These are phyloP conservation scores for Penicillium lividum DNA, from an alignment of 495 filamentous ascomycete species.

Conservation along the genomic window DNA sequence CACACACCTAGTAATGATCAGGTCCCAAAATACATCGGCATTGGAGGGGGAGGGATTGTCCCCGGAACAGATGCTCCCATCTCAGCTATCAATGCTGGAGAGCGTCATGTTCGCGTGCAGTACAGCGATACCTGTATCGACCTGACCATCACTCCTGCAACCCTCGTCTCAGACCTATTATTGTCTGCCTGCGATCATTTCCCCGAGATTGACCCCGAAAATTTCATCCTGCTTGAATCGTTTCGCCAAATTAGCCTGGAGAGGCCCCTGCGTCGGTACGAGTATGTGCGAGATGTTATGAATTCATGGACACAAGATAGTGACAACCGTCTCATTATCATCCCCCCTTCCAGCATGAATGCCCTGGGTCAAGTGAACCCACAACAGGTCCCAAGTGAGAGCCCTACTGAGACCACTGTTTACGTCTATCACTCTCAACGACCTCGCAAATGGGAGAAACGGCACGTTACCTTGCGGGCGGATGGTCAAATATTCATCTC, in stretches of 20 bases:
- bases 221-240: constrained; percentile 71
- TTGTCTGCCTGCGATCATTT: constrained; percentile 55
- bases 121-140: constrained; percentile 62
- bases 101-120: constrained; percentile 69
- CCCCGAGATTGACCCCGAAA: constrained; percentile 58
- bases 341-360: constrained; percentile 46
- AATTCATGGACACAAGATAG: constrained; percentile 86
- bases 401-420: constrained; percentile 62
- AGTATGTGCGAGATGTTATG: constrained; percentile 83
- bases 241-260: constrained; percentile 78
- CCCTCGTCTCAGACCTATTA: constrained; percentile 73
- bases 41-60: constrained; percentile 50
- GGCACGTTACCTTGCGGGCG: constrained; percentile 69
- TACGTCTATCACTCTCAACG: constrained; percentile 79
- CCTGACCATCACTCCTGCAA: constrained; percentile 69
- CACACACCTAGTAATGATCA: not conserved
- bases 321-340: constrained; percentile 69
- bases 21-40: constrained; percentile 28
- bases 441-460: constrained; percentile 83
- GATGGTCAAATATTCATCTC: constrained; percentile 75
- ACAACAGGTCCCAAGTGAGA: constrained; percentile 53
- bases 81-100: constrained; percentile 81
- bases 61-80: constrained; percentile 76
- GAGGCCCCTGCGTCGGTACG: constrained; percentile 81
- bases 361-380: constrained; percentile 51